Evolutionary conservation across 2,329 filamentous ascomycete species (phyloP).

Genomic region (Phaeophleospora eucalypticola): DNA sequence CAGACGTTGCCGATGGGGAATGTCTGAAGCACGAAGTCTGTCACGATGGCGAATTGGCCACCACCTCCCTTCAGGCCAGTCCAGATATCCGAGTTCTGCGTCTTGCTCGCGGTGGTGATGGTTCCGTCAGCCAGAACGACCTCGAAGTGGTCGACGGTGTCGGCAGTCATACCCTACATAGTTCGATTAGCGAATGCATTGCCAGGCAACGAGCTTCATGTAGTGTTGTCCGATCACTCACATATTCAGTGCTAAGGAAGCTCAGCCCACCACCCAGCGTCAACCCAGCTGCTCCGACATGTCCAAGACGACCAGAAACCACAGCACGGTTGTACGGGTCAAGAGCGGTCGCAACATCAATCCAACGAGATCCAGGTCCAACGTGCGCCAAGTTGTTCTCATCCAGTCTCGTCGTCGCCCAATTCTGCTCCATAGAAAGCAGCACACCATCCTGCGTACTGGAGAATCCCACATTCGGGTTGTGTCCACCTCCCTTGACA

Average conservation of each 20-base stretch:
- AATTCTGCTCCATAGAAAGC: slow-evolving; percentile 41
- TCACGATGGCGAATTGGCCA: slow-evolving; percentile 34
- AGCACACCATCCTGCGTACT: slow-evolving; percentile 45
- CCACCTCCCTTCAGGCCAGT: slow-evolving; percentile 26
- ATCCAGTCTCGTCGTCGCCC: slow-evolving; percentile 37
- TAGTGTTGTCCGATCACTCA: too few relatives aligned
- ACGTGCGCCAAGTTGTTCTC: slow-evolving; percentile 25
- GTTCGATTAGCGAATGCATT: too few relatives aligned
- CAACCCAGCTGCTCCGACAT: slow-evolving; percentile 29
- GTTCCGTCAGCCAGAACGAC: slow-evolving; percentile 25
- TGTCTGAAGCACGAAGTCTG: slow-evolving; percentile 34
- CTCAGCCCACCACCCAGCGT: slow-evolving; percentile 29
- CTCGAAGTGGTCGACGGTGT: slow-evolving; percentile 31
- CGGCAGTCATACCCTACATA: slow-evolving; percentile 27
- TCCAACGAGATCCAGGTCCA: slow-evolving; percentile 24
- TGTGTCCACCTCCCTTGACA: slow-evolving; percentile 51
- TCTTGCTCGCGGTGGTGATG: slow-evolving; percentile 23
- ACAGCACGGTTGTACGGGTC: slow-evolving; percentile 21
- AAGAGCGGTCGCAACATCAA: slow-evolving; percentile 21
- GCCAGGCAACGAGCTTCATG: too few relatives aligned
- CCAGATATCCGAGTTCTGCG: slow-evolving; percentile 26
- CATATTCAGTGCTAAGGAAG: slow-evolving; percentile 21
- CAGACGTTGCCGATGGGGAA: slow-evolving; percentile 33
- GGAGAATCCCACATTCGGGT: slow-evolving; percentile 45
- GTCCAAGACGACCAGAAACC: slow-evolving; percentile 22